These are phyloP conservation scores for Penicillium sp. DNA, from an alignment of 2,329 filamentous ascomycete genomes.

Conservation along the genomic window DNA sequence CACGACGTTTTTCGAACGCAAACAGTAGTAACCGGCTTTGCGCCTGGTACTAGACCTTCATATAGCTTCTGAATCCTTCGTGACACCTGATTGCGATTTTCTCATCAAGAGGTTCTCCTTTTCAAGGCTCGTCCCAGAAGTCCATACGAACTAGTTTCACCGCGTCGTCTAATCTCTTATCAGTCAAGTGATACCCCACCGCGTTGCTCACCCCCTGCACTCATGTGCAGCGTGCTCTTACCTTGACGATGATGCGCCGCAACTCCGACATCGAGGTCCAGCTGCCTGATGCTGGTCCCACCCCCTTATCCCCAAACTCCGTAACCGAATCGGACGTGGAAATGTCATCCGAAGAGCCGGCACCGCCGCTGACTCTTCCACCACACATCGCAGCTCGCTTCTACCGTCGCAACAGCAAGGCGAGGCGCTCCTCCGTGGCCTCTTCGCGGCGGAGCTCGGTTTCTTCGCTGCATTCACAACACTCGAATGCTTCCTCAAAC, in stretches of 20 bases:
- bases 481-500: conserved; percentile 52
- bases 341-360: conserved; percentile 40
- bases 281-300: conserved; percentile 35
- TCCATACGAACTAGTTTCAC: neutral
- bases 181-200: conserved; percentile 46
- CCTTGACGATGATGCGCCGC: conserved; percentile 38
- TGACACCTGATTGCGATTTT: neutral
- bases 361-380: conserved; percentile 51
- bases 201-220: conserved; percentile 14
- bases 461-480: conserved; percentile 62
- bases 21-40: neutral
- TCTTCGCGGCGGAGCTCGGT: conserved; percentile 65
- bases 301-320: conserved; percentile 25
- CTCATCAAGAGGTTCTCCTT: neutral
- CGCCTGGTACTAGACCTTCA: conserved; percentile 9
- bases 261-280: conserved; percentile 44
- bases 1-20: too few species aligned
- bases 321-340: conserved; percentile 39
- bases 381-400: conserved; percentile 63
- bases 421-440: conserved; percentile 59
- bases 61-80: conserved; percentile 1
- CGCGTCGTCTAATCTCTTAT: conserved; percentile 38
- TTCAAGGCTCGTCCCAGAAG: neutral
- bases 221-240: conserved; percentile 35
- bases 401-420: conserved; percentile 52